Base-by-base conservation (phyloP, 257 asterid genomes). In the Forsythia suspensa region DNA sequence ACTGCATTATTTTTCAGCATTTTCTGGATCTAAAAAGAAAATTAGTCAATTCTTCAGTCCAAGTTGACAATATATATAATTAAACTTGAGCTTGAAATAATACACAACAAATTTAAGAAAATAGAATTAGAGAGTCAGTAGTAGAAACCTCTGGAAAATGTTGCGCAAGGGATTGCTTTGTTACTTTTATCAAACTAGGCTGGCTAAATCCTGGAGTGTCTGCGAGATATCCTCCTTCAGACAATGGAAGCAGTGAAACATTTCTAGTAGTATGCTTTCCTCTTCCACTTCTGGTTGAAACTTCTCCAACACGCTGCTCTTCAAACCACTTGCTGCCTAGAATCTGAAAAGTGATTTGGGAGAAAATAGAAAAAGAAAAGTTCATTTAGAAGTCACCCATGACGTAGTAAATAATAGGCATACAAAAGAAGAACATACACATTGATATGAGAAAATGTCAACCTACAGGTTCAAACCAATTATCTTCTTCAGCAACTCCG, bases 191-290 rank as follows among this genome's bases (percentile, higher is more conserved):
- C 84, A 95, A 84, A 87, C 97, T 93, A 79, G 99, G 98, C 84
- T 95, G 99, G 84, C 85, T 92, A 81, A 91, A 93, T 39, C 99
- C 99, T 0, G 99, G 98, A 44, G 98, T 92, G 82, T 95, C 99
- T 3, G 98, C 97, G 77, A 93, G 90, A 84, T 79, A 90, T 40
- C 97, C 97, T 44, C 94, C 92, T 71, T 82, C 97, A 75, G 86
- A 79, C 79, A 95, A 84, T 68, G 97, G 98, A 83, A 95, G 97
- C 85, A 95, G 84, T 5, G 99, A 93, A 20, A 95, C 97, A 71
- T 95, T 82, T 72, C 99, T 80, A 66, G 99, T 93, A 18, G 97
- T 93, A 81, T 95, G 99, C 78, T 93, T 93, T 77, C 99, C 99
- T 84, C 92, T 90, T 82, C 99, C 99, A 77, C 99, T 95, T 86